Base-by-base conservation (phyloP, 441 rosid genomes). In the Bruguiera hainesii region DNA sequence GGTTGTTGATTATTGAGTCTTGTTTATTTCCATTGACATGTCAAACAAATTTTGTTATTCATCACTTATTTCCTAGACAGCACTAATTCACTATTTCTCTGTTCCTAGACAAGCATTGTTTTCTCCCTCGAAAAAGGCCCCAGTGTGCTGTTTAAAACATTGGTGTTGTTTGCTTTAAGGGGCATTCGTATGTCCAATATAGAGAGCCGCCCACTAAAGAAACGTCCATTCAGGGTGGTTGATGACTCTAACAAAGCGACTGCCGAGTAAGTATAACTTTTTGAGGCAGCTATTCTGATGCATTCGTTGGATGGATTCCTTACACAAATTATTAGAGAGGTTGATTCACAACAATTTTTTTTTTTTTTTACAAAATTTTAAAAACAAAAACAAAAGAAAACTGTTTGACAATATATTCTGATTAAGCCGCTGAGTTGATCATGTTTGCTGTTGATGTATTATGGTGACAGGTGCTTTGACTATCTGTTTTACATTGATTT, bases 51-150 rank as follows among this genome's bases (percentile, higher is more conserved):
- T 42, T 42, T 42, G 48, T 11, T 13, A 13, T 13, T 57, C 30
- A 53, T 49, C 49, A 30, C 61, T 52, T 53, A 42, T 13, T n/a
- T 56, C 64, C 35, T 15, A 19, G 58, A 42, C 48, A 11, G 5
- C 48, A 13, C 42, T 50, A 21, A 46, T 61, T 48, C 9, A 5
- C 25, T 53, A 19, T 52, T 48, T 53, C 13, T 33, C 60, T 26
- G 52, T 57, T 20, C 66, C 5, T 82, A 95, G 99, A 95, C 98
- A 8, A 92, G 96, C 80, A 90, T 95, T 49, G 99, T 89, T 75
- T 95, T 90, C 83, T 76, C 95, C 55, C 78, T 95, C 11, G 93
- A 92, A 77, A 93, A 89, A 78, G 99, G 99, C 68, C 93, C 96
- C 5, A 97, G 95, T 25, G 72, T 83, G 73, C 81, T 95, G 69